Conservation (phyloP, 2,329 filamentous ascomycete genomes). For the Penicillium griseofulvum region DNA sequence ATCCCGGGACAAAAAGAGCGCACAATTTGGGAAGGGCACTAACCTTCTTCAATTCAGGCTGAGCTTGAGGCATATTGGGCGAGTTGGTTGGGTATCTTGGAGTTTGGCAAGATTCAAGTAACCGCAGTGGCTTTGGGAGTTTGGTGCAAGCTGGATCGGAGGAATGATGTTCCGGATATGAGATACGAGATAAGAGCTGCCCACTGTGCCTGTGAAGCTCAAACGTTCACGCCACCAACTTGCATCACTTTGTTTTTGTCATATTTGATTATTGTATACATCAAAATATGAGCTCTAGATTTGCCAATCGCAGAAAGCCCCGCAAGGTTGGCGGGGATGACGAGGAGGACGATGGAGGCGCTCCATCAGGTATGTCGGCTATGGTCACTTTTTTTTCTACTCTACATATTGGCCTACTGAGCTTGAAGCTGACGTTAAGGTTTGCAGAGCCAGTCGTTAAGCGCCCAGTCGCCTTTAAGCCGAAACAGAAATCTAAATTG, state of each 20-base stretch:
- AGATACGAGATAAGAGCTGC: conserved; percentile 23
- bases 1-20: conserved; percentile 1
- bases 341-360: conserved; percentile 43
- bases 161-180: conserved; percentile 35
- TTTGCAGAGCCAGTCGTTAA: conserved; percentile 51
- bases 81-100: conserved; percentile 24
- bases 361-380: conserved; percentile 43
- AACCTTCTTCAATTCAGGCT: conserved; percentile 98
- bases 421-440: conserved; percentile 32
- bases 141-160: conserved; percentile 32
- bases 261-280: not conserved
- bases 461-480: conserved; percentile 50
- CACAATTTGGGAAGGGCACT: conserved; percentile 12
- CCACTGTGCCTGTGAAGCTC: not conserved
- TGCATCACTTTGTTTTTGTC: not conserved
- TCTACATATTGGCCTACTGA: conserved; percentile 20
- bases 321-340: conserved; percentile 75
- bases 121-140: conserved; percentile 31
- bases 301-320: conserved; percentile 62
- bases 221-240: conserved; percentile 6
- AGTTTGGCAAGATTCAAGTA: conserved; percentile 20
- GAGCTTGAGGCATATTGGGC: conserved; percentile 87
- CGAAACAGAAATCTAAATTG: conserved; percentile 69
- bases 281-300: conserved; percentile 54
- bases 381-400: conserved; percentile 6